Percentiles rank a stretch among this genome's conserved stretches.
Conservation (phyloP, 352 stramenopile genomes). For the Pythium apleroticum region DNA sequence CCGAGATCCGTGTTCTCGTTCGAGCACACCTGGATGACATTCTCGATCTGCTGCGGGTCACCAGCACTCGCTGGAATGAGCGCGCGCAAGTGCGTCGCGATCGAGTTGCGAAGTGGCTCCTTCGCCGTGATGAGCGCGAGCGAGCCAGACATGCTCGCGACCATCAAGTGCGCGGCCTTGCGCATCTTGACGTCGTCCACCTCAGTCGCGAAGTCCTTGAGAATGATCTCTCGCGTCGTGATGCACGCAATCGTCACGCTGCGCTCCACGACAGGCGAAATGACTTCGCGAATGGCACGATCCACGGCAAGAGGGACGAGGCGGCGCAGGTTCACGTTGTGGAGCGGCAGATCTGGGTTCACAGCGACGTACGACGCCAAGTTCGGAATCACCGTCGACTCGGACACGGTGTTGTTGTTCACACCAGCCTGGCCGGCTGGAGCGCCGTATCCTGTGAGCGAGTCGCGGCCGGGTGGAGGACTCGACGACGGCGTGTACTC, state of each 20-base stretch:
- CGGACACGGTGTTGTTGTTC: conserved; percentile 44
- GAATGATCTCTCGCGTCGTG: conserved; percentile 97
- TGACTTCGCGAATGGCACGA: conserved; percentile 98
- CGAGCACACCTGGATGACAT: conserved; percentile 96
- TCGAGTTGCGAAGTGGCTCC: conserved; percentile 96
- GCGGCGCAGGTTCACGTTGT: conserved; percentile 93
- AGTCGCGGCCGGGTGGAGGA: conserved; percentile 42
- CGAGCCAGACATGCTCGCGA: conserved; percentile 97
- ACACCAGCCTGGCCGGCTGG: conserved; percentile 1
- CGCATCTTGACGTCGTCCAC: conserved; percentile 94
- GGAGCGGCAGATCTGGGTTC: conserved; percentile 94
- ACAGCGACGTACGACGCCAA: conserved; percentile 97
- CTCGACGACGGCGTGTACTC: conserved; percentile 57
- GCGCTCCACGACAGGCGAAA: conserved; percentile 97
- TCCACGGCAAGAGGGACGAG: conserved; percentile 97
- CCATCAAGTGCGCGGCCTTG: conserved; percentile 98
- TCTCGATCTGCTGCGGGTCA: conserved; percentile 94
- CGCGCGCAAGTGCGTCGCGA: conserved; percentile 95
- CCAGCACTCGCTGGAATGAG: conserved; percentile 85
- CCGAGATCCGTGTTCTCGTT: conserved; percentile 99
- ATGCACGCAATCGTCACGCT: conserved; percentile 99
- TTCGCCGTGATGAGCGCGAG: conserved; percentile 98
- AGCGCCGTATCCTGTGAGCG: conserved; percentile 24
- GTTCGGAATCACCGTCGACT: conserved; percentile 98
- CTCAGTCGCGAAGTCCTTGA: conserved; percentile 99